phyloP scores from a whole-genome alignment of 331 rosid species.

The Cydonia oblonga region DNA sequence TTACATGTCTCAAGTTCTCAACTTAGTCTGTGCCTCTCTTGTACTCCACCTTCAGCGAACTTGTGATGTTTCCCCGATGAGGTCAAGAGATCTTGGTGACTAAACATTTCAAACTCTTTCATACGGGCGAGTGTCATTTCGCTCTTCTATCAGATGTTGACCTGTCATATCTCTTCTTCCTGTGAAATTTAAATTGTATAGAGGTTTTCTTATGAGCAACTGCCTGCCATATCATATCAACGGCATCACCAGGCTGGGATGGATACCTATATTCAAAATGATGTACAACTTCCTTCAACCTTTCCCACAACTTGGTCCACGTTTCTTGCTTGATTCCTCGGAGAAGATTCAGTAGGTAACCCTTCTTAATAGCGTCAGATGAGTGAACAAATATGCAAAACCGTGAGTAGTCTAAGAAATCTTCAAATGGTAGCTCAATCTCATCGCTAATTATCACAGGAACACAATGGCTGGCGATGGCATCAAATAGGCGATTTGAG shows the following conservation, averaged over 20 bases:
- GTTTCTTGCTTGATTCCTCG: slow-evolving; percentile 37
- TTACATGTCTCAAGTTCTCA: neutral
- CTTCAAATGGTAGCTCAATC: slow-evolving; percentile 87
- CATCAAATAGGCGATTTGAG: slow-evolving; percentile 84
- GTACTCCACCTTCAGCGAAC: neutral
- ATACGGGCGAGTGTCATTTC: slow-evolving; percentile 2
- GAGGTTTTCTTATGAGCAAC: slow-evolving; percentile 47
- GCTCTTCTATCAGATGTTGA: slow-evolving; percentile 26
- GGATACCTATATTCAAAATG: slow-evolving; percentile 81
- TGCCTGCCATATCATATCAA: slow-evolving; percentile 76
- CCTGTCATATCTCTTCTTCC: slow-evolving; percentile 53
- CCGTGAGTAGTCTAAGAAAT: slow-evolving; percentile 71
- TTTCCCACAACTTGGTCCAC: slow-evolving; percentile 89
- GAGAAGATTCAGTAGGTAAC: slow-evolving; percentile 60
- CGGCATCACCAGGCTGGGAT: slow-evolving; percentile 77
- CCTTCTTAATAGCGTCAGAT: slow-evolving; percentile 51
- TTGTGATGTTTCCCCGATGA: neutral
- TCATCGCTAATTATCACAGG: slow-evolving; percentile 88
- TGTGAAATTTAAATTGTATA: slow-evolving; percentile 29
- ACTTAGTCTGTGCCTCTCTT: slow-evolving; percentile 10
- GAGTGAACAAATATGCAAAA: slow-evolving; percentile 63
- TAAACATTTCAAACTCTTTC: slow-evolving; percentile 6
- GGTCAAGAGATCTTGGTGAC: slow-evolving; percentile 5
- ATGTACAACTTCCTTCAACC: slow-evolving; percentile 52
- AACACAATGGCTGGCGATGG: slow-evolving; percentile 84